These are phyloP conservation scores for Puccinia coronata DNA, from an alignment of 1,284 basidiomycete species.

Conservation along the genomic window DNA sequence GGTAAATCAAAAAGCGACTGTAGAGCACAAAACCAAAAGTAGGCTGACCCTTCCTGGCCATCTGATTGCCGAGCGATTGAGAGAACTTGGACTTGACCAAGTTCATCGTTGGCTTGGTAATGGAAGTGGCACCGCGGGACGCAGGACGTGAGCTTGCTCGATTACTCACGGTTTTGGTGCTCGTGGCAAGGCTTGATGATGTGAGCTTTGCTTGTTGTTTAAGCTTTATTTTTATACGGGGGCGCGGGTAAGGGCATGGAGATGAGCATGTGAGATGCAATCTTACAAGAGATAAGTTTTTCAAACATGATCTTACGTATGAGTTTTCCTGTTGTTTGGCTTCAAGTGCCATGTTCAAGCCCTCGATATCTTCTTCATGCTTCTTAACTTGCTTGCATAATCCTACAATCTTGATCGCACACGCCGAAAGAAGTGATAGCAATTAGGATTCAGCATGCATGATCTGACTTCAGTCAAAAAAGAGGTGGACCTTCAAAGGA, in stretches of 20 bases:
- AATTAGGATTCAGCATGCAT: neutral
- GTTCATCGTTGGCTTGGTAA: neutral
- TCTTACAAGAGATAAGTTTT: too few relatives aligned
- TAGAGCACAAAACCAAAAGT: too few relatives aligned
- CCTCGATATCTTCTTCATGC: constrained; percentile 51
- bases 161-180: neutral
- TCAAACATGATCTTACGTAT: constrained; percentile 17
- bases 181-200: neutral
- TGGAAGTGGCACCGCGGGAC: neutral
- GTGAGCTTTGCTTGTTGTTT: constrained; percentile 14
- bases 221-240: neutral
- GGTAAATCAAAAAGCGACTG: too few relatives aligned
- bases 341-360: constrained; percentile 52
- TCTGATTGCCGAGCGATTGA: neutral
- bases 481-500: too few relatives aligned
- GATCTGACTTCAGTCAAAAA: neutral
- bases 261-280: neutral
- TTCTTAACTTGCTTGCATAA: constrained; percentile 42
- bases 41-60: too few relatives aligned
- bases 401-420: constrained; percentile 39
- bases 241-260: neutral
- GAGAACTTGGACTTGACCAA: neutral
- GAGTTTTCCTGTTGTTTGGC: constrained; percentile 52
- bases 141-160: neutral
- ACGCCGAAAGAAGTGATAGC: neutral